phyloP scores from a whole-genome alignment of 2,329 filamentous ascomycete genomes.

The Plenodomus lindquistii region DNA sequence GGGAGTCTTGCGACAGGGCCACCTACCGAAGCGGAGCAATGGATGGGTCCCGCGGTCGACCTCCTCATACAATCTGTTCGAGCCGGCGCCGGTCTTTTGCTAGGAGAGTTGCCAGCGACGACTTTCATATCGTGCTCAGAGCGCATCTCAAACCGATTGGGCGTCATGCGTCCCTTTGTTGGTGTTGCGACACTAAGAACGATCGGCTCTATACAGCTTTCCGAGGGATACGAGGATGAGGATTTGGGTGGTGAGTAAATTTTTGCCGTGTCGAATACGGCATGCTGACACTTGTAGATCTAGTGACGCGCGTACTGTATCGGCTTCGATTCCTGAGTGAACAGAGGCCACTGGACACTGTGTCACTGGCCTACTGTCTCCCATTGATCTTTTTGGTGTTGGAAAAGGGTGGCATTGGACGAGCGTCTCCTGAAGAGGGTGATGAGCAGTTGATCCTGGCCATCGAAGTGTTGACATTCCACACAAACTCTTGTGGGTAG shows the following conservation, averaged over 20 bases:
- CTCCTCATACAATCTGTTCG: conserved; percentile 74
- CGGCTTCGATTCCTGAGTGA: conserved; percentile 87
- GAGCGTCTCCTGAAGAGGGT: conserved; percentile 69
- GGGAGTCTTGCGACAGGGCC: conserved; percentile 80
- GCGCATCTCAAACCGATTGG: conserved; percentile 73
- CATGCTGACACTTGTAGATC: conserved; percentile 44
- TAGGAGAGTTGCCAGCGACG: conserved; percentile 76
- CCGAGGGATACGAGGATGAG: conserved; percentile 74
- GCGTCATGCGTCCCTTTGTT: conserved; percentile 77
- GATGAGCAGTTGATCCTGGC: conserved; percentile 90
- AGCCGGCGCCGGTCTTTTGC: conserved; percentile 78
- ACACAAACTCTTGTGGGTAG: conserved; percentile 72
- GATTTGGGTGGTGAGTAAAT: conserved; percentile 63
- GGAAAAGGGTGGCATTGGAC: conserved; percentile 75
- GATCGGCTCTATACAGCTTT: conserved; percentile 72
- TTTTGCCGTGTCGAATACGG: not conserved
- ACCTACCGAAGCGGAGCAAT: conserved; percentile 83
- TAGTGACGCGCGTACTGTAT: conserved; percentile 88
- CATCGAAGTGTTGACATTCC: conserved; percentile 85
- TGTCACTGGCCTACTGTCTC: conserved; percentile 85
- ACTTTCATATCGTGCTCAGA: conserved; percentile 81
- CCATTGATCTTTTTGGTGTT: conserved; percentile 81
- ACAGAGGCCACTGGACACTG: conserved; percentile 88
- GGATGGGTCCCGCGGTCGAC: conserved; percentile 82
- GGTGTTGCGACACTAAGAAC: conserved; percentile 85